These are phyloP conservation scores for Leucocoprinus leucothites DNA, from an alignment of 768 basidiomycete genomes.

Conservation along the genomic window DNA sequence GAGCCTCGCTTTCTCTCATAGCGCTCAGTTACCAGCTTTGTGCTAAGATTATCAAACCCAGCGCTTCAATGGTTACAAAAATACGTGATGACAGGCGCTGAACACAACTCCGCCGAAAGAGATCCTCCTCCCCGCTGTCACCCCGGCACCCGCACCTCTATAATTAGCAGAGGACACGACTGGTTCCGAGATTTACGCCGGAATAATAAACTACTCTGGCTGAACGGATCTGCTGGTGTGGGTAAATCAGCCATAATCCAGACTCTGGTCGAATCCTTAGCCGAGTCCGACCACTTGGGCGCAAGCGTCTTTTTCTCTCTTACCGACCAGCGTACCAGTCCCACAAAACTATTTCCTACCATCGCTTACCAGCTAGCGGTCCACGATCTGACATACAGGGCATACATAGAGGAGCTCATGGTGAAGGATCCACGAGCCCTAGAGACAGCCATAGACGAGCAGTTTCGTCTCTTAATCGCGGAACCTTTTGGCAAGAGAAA, in stretches of 20 bases:
- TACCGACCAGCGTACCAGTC: background rate
- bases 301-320: slow-evolving; percentile 22
- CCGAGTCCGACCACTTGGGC: slow-evolving; percentile 5
- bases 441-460: no score
- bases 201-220: background rate
- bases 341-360: slow-evolving; percentile 16
- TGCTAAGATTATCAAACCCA: no score
- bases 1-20: no score
- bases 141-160: slow-evolving; percentile 15
- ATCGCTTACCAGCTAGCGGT: slow-evolving; percentile 21
- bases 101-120: slow-evolving; percentile 15
- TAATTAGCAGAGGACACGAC: background rate
- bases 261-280: no score
- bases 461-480: no score
- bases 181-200: background rate
- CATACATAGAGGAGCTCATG: slow-evolving; percentile 11
- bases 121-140: slow-evolving; percentile 17
- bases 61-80: background rate
- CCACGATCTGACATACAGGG: background rate
- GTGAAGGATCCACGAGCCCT: no score
- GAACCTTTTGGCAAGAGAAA: background rate
- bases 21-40: no score
- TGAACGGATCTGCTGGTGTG: background rate
- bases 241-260: background rate
- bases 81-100: slow-evolving; percentile 9